phyloP scores from a whole-genome alignment of 1,284 basidiomycete genomes.

The Cryptococcus depauperatus region DNA sequence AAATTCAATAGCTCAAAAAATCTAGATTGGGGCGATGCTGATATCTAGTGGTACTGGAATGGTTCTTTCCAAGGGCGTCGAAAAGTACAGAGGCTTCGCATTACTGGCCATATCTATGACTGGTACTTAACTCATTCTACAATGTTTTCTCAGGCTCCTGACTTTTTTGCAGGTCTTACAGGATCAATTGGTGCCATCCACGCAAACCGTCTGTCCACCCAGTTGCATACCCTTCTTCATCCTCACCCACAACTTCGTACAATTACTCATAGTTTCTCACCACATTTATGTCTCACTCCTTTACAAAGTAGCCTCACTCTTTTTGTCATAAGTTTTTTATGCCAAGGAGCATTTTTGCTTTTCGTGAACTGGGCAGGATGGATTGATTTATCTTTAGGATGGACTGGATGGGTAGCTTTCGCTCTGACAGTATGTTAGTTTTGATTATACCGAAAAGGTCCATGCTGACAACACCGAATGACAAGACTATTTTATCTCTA shows the following conservation, averaged over 20 bases:
- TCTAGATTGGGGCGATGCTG: conserved; percentile 69
- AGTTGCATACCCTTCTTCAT: conserved; percentile 34
- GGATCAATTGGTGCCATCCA: conserved; percentile 86
- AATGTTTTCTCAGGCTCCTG: not conserved
- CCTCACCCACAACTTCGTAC: conserved; percentile 12
- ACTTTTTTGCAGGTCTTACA: conserved; percentile 55
- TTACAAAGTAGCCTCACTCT: conserved; percentile 51
- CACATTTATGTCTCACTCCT: conserved; percentile 25
- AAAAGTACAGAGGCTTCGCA: conserved; percentile 76
- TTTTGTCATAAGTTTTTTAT: conserved; percentile 62
- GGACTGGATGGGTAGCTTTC: conserved; percentile 61
- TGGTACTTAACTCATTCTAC: conserved; percentile 49
- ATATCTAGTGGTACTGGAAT: conserved; percentile 87
- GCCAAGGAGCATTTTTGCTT: conserved; percentile 63
- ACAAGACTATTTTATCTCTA: conserved; percentile 62
- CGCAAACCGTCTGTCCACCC: conserved; percentile 79
- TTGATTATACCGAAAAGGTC: not conserved
- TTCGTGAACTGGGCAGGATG: conserved; percentile 63
- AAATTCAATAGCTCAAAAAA: not conserved
- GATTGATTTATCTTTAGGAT: conserved; percentile 61
- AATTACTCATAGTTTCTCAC: not conserved
- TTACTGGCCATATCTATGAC: conserved; percentile 82
- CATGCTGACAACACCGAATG: not conserved
- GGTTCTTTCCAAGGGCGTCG: conserved; percentile 81
- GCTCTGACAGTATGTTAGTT: conserved; percentile 58